These are phyloP conservation scores for Alternaria sp. DNA, from an alignment of 2,329 filamentous ascomycete species.

Conservation along the genomic window DNA sequence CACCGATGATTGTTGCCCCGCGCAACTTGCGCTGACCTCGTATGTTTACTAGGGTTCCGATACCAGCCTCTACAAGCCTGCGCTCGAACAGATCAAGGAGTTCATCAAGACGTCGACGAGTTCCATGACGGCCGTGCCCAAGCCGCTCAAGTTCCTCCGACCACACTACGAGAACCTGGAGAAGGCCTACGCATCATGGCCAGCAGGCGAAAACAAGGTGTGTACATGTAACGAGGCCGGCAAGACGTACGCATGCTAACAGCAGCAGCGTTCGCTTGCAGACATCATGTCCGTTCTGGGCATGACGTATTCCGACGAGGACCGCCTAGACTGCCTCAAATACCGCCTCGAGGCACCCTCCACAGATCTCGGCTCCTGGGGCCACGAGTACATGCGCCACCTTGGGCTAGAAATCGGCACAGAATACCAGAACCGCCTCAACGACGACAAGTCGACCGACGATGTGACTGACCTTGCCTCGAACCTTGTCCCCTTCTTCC, in stretches of 20 bases:
- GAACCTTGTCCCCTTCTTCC: slow-evolving; percentile 88
- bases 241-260: slow-evolving; percentile 25
- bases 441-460: slow-evolving; percentile 81
- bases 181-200: slow-evolving; percentile 89
- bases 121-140: slow-evolving; percentile 98
- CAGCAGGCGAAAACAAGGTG: slow-evolving; percentile 82
- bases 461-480: slow-evolving; percentile 87
- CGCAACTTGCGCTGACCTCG: slow-evolving; percentile 37
- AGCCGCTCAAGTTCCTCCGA: slow-evolving; percentile 96
- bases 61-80: slow-evolving; percentile 85
- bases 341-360: slow-evolving; percentile 90
- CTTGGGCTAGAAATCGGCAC: slow-evolving; percentile 94
- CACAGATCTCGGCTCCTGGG: slow-evolving; percentile 94
- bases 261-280: slow-evolving; percentile 73
- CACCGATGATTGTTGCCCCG: slow-evolving; percentile 15
- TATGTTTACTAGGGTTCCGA: slow-evolving; percentile 74
- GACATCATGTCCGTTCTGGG: slow-evolving; percentile 97
- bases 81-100: slow-evolving; percentile 94
- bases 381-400: slow-evolving; percentile 97
- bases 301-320: slow-evolving; percentile 98
- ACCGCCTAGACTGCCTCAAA: slow-evolving; percentile 93
- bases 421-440: slow-evolving; percentile 87
- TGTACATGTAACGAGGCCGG: neutral
- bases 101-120: slow-evolving; percentile 99
- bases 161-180: slow-evolving; percentile 93